A percentile compares a stretch with the other conserved stretches of the same genome.
phyloP scores from a whole-genome alignment of 2,329 filamentous ascomycete genomes.

The Arthrobotrys iridis region DNA sequence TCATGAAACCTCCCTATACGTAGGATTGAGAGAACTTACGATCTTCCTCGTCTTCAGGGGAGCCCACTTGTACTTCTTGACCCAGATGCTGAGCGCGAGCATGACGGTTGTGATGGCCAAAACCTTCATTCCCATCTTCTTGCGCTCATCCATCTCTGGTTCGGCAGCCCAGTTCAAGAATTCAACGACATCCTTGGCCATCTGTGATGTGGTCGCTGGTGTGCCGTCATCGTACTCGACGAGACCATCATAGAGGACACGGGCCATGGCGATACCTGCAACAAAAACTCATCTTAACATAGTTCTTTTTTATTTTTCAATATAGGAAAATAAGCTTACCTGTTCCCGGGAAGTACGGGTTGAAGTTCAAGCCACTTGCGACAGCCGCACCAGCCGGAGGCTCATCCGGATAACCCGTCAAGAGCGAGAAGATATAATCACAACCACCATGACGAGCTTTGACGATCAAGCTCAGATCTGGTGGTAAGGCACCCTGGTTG shows the following conservation, averaged over 20 bases:
- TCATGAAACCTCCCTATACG: conserved; percentile 33
- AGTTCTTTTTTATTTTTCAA: neutral
- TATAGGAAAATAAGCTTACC: conserved; percentile 64
- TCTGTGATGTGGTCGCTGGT: conserved; percentile 93
- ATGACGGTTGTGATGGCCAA: conserved; percentile 80
- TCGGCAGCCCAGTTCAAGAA: conserved; percentile 99
- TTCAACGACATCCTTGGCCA: conserved; percentile 99
- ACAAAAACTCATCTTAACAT: neutral
- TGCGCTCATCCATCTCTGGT: conserved; percentile 98
- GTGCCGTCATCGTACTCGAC: conserved; percentile 99
- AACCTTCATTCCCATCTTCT: conserved; percentile 99
- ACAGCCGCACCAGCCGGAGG: conserved; percentile 87
- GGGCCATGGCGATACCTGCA: conserved; percentile 88
- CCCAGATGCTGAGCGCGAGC: conserved; percentile 90
- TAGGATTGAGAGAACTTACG: conserved; percentile 58
- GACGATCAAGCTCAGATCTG: conserved; percentile 96
- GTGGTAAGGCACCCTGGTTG: conserved; percentile 97
- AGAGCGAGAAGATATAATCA: conserved; percentile 96
- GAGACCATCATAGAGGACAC: conserved; percentile 95
- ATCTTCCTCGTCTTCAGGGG: conserved; percentile 96
- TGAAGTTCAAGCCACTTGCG: conserved; percentile 95
- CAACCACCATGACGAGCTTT: conserved; percentile 98
- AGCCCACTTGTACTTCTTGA: conserved; percentile 99
- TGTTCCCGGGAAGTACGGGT: conserved; percentile 99
- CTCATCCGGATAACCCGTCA: conserved; percentile 98